Conservation (phyloP, 2,329 filamentous ascomycete species). For the Fusarium equiseti region DNA sequence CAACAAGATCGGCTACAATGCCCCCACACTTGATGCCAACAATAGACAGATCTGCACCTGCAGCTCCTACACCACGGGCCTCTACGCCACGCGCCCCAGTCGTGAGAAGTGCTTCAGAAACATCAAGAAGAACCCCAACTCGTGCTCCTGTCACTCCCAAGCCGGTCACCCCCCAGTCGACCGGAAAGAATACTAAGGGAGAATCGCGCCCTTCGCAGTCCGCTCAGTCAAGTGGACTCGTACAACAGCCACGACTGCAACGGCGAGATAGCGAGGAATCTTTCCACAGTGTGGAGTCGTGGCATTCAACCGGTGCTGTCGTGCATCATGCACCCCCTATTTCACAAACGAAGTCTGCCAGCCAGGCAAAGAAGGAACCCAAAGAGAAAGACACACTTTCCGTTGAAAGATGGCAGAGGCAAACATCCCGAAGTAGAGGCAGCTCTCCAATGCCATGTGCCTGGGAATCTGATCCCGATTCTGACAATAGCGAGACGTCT, state of each 20-base stretch:
- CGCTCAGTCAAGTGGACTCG: slow-evolving; percentile 1
- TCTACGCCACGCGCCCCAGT: slow-evolving; percentile 49
- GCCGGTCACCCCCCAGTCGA: not conserved
- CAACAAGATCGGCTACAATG: slow-evolving; percentile 47
- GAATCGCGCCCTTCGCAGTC: slow-evolving; percentile 11
- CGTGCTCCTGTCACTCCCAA: not conserved
- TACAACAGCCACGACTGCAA: slow-evolving; percentile 20
- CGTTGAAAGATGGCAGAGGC: slow-evolving; percentile 1
- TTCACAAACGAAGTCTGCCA: slow-evolving; percentile 56
- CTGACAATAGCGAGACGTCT: slow-evolving; percentile 41
- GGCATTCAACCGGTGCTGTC: slow-evolving; percentile 57
- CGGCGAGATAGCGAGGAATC: slow-evolving; percentile 58
- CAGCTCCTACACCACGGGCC: slow-evolving; percentile 47
- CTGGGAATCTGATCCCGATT: slow-evolving; percentile 44
- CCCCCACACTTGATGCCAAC: slow-evolving; percentile 50
- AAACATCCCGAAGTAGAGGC: slow-evolving; percentile 15
- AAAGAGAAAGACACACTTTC: slow-evolving; percentile 12
- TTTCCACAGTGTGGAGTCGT: slow-evolving; percentile 66
- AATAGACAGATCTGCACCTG: slow-evolving; percentile 45
- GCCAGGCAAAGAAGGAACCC: slow-evolving; percentile 31
- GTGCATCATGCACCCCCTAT: slow-evolving; percentile 60
- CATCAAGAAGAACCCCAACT: not conserved
- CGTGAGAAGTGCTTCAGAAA: slow-evolving; percentile 9
- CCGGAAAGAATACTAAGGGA: not conserved
- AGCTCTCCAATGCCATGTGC: slow-evolving; percentile 31